These are phyloP conservation scores for Coleophoma cylindrospora DNA, from an alignment of 2,329 filamentous ascomycete genomes.

Conservation along the genomic window DNA sequence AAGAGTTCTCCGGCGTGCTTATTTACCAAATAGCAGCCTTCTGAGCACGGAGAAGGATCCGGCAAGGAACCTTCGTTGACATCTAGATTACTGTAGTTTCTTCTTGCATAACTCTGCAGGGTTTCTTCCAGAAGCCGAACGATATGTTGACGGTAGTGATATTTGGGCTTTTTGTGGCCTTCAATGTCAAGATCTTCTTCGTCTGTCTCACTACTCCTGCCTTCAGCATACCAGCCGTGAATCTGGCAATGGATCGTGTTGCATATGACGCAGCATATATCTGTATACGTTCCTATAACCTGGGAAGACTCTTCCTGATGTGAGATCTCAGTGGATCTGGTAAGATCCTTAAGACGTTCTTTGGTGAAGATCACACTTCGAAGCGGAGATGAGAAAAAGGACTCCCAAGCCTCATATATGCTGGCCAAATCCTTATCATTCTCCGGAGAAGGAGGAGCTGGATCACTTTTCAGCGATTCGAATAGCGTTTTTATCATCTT, in stretches of 20 bases:
- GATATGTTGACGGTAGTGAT: conserved; percentile 7
- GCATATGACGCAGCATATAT: conserved; percentile 22
- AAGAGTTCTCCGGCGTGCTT: neutral
- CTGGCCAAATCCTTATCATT: too few species aligned
- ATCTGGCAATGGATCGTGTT: conserved; percentile 19
- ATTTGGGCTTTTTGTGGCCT: neutral
- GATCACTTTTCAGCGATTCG: too few species aligned
- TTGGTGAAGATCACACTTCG: neutral
- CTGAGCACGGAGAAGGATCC: conserved; percentile 7
- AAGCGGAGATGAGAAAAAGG: neutral
- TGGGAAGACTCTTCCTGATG: neutral
- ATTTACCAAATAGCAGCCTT: conserved; percentile 9
- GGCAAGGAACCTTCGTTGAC: conserved; percentile 2
- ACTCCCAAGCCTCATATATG: neutral
- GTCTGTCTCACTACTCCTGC: conserved; percentile 6
- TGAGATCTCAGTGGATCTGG: neutral
- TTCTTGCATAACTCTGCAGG: conserved; percentile 11
- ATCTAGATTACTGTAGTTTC: neutral
- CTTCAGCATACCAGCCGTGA: conserved; percentile 18
- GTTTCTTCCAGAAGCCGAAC: conserved; percentile 13
- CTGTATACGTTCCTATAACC: conserved; percentile 15
- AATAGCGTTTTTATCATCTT: too few species aligned
- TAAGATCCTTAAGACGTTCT: neutral
- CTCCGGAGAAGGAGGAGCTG: too few species aligned
- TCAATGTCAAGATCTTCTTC: conserved; percentile 3